phyloP scores from a whole-genome alignment of 73 alveolate species.

The Tetrahymena elliotti region DNA sequence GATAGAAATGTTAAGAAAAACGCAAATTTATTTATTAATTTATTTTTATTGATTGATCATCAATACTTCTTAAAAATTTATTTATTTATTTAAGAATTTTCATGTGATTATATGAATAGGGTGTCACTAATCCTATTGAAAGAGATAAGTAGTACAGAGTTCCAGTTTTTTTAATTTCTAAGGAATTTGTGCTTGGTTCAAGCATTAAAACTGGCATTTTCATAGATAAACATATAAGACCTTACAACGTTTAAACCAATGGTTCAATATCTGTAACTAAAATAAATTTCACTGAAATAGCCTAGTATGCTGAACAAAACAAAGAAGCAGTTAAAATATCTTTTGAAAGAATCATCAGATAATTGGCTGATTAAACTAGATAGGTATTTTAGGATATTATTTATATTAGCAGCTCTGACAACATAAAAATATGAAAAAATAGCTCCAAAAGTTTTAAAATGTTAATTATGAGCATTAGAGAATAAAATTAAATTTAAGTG shows the following conservation, averaged over 20 bases:
- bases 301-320: conserved; percentile 26
- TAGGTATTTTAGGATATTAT: background rate
- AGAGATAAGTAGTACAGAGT: conserved; percentile 31
- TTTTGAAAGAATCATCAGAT: conserved; percentile 24
- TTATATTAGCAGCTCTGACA: background rate
- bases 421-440: background rate
- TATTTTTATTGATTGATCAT: background rate
- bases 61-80: background rate
- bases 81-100: too few relatives aligned
- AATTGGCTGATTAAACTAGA: conserved; percentile 30
- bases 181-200: conserved; percentile 40
- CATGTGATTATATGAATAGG: background rate
- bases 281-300: conserved; percentile 36
- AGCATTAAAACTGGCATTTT: conserved; percentile 35
- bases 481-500: too few relatives aligned
- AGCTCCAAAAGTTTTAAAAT: background rate
- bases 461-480: too few relatives aligned
- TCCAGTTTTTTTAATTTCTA: conserved; percentile 25
- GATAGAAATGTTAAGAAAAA: background rate
- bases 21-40: background rate
- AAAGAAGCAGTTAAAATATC: conserved; percentile 39
- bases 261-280: conserved; percentile 24
- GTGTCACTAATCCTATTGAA: conserved; percentile 43
- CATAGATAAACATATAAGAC: conserved; percentile 26
- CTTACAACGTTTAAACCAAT: conserved; percentile 22